Evolutionary conservation across 306 rosid species (phyloP), one percentile per base, ranked within the genome.

Genomic region (Elaeagnus macrophylla): DNA sequence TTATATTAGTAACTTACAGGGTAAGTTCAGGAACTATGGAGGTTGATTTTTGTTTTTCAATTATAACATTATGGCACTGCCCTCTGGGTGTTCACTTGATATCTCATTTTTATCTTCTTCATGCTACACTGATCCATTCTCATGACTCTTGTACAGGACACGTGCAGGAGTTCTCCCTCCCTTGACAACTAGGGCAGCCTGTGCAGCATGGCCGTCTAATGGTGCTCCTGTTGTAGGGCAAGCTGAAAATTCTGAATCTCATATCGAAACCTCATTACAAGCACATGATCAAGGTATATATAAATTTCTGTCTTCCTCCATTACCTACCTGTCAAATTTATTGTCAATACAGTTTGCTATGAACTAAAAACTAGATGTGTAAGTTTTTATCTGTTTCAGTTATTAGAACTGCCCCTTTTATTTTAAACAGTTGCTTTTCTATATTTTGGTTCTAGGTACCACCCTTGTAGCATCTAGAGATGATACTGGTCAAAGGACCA

Each of bases 171-270:
- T 46, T n/a, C 66, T 83, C 64, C 95, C 91, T 67, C 79, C 94
- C 53, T 65, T 91, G 63, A 77, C 89, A 39, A 74, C 81, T 25
- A 79, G 96, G 73, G 94, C 86, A 72, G 72, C 95, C 48, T 79
- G 56, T 76, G 93, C 96, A 60, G 95, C 95, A 53, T 91, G 96
- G 97, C 81, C 86, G 59, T 61, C 82, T 35, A 61, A 61, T 54
- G 54, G 57, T 61, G 80, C 57, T 46, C 79, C 57, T 71, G 61
- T 48, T 68, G 51, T 48, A 38, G 73, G 68, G 46, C 61, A 39
- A 12, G 41, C 47, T 20, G 65, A n/a, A 65, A 71, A 40, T 71
- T 47, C 74, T 52, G 59, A 37, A 7, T 15, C 59, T 50, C 82
- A 44, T 45, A 55, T 39, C 14, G 53, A 56, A 15, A 68, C 56